Conservation (phyloP, 192 early-diverging fungal species). For the Coemansia brasiliensis region DNA sequence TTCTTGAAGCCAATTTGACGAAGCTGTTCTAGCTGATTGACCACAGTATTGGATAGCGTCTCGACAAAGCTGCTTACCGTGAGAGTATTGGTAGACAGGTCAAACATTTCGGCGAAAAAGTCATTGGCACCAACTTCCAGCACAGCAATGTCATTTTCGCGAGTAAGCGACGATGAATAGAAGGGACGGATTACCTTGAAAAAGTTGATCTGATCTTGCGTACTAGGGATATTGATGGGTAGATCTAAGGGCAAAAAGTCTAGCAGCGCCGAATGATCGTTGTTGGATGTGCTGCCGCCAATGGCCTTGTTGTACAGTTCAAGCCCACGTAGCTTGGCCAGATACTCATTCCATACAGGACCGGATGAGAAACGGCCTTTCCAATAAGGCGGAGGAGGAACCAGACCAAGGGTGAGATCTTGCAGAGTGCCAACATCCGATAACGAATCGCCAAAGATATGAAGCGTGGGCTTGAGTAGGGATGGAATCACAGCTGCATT, state of each 20-base stretch:
- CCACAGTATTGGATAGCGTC: constrained; percentile 15
- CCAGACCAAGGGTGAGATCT: constrained; percentile 25
- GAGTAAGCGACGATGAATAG: constrained; percentile 8
- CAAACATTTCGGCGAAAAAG: constrained; percentile 19
- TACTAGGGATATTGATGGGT: constrained; percentile 31
- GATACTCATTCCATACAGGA: constrained; percentile 44
- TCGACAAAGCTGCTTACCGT: constrained; percentile 13
- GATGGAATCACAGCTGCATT: constrained; percentile 7
- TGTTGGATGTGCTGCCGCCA: constrained; percentile 31
- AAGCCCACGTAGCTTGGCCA: constrained; percentile 13
- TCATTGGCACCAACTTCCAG: constrained; percentile 38
- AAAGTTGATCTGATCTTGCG: constrained; percentile 39
- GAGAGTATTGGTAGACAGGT: constrained; percentile 1
- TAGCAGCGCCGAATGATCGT: constrained; percentile 16
- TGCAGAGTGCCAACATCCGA: constrained; percentile 39
- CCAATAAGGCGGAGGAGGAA: constrained; percentile 29
- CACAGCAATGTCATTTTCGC: constrained; percentile 22
- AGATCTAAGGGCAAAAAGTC: constrained; percentile 1
- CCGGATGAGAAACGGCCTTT: constrained; percentile 35
- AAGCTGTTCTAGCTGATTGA: constrained; percentile 31
- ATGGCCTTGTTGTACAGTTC: constrained; percentile 38
- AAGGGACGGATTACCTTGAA: constrained; percentile 28
- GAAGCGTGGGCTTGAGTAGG: constrained; percentile 10
- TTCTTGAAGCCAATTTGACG: constrained; percentile 30
- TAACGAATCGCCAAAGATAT: constrained; percentile 36